Base-by-base conservation (phyloP, 495 filamentous ascomycete species). In the Podospora appendiculata region DNA sequence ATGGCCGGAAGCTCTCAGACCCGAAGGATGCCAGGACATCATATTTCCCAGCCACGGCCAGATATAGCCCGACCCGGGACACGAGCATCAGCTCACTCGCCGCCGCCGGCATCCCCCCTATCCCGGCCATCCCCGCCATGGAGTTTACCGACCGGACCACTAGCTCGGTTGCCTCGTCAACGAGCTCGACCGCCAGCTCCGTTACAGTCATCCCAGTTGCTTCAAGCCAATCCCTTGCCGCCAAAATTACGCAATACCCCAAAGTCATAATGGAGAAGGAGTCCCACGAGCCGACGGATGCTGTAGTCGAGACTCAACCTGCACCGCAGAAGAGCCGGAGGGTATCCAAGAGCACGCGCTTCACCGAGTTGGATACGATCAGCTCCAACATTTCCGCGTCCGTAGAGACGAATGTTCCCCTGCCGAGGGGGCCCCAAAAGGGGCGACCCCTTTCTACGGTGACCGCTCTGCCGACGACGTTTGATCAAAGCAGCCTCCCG, bases 1-100 rank as follows among this genome's bases (percentile, higher is more conserved):
- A 60, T 48, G 36, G 57, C 12, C 68, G 68, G 39, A 56, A 57
- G 12, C 19, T 53, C 2, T 69, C 68, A 4, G 66, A 68, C 41
- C 32, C 32, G 35, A 2, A 33, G 36, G 16, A 50, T 12, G 14
- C 36, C 19, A 42, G 54, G 25, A 48, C 17, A 45, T 52, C 50
- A 17, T 35, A 14, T 9, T 17, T 41, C 12, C 41, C 51, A 6
- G 43, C 54, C 18, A 44, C 51, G 6, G 43, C 54, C 18, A 44
- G 41, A 18, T 25, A 18, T 38, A 45, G 39, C n/a, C 42, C 45
- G 3, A 60, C 39, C 43, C 48, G 43, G 16, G 47, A 53, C 9
- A 57, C 47, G 25, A 58, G 46, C 35, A 52, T 25, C 44, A 25
- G 40, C 32, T 52, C 52, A 0, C 32, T 63, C 12, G 18, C 56